Evolutionary conservation across 192 early-diverging fungal genomes (phyloP), one percentile per base, ranked within the genome.

Genomic region (Piromyces sp.): DNA sequence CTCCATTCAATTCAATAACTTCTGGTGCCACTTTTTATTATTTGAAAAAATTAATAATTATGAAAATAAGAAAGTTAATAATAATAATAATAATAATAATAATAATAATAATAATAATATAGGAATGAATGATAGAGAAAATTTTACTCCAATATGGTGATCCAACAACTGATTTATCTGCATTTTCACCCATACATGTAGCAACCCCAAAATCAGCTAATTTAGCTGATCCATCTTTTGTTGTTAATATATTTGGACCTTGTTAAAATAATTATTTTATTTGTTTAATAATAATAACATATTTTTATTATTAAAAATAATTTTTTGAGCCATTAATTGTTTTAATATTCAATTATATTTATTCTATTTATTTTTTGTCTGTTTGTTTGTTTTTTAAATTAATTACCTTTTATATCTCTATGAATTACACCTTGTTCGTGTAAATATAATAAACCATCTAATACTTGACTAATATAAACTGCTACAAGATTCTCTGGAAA

Each of bases 151-250:
- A 82, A 68, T 82, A 82, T 19, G 82, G 82, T 30, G 82, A 82
- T 30, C 82, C 82, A 38, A 36, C 82, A 17, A 68, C 82, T 7
- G 82, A 30, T 79, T 36, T 68, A 36, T 82, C 82, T 22, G 19
- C 37, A 30, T 30, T 36, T 81, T 82, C 82, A 26, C 79, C 78
- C 37, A 78, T 78, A 79, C 51, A 81, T 30, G 51, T 82, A 26
- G 82, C 82, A 29, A 82, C 36, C 17, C 82, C 82, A 36, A 82
- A 82, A 80, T 82, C 82, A n/a, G 82, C 82, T n/a, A 94, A 87
- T 83, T 94, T 94, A 11, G 93, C 92, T 14, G 89, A 80, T 28
- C 92, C 92, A 68, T 92, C 89, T 81, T 93, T 93, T 0, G 93
- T 90, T 29, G 91, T 87, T 29, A 94, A 84, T 13, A 94, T 90